Evolutionary conservation across 257 asterid species (phyloP).

Genomic region (Echites panduratus): DNA sequence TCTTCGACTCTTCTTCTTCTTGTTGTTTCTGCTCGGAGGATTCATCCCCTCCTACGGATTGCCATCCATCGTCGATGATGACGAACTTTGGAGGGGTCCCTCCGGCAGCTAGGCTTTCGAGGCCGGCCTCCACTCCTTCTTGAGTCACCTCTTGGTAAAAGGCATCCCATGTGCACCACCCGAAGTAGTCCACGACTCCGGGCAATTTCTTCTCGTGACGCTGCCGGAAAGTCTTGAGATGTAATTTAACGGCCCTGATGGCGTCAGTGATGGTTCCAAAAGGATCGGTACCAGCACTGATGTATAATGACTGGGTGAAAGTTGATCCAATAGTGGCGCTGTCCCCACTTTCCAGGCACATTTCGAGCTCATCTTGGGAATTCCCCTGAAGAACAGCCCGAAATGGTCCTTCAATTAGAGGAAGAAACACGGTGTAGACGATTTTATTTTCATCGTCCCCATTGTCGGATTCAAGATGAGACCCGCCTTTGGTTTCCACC

Average conservation of each 20-base stretch:
- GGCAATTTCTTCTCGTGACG: conserved; percentile 72
- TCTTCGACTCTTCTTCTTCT: background rate
- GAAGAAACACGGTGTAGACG: conserved; percentile 60
- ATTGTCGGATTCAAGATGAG: conserved; percentile 43
- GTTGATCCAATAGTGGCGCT: conserved; percentile 29
- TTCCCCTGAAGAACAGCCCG: conserved; percentile 77
- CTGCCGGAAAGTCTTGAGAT: conserved; percentile 51
- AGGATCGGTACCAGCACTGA: conserved; percentile 65
- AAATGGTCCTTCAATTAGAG: conserved; percentile 68
- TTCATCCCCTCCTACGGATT: conserved; percentile 52
- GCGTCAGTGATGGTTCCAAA: conserved; percentile 56
- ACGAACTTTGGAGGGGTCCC: conserved; percentile 69
- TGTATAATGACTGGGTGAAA: conserved; percentile 53
- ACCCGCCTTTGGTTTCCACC: conserved; percentile 50
- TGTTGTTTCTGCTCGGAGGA: background rate
- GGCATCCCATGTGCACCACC: conserved; percentile 97
- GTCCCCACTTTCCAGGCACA: conserved; percentile 79
- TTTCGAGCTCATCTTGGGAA: conserved; percentile 47
- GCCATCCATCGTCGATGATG: conserved; percentile 91
- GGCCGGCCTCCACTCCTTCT: conserved; percentile 80
- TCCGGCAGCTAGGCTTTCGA: conserved; percentile 51
- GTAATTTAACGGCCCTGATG: conserved; percentile 47
- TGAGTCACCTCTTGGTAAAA: conserved; percentile 78
- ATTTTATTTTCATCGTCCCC: conserved; percentile 33
- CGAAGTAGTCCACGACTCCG: conserved; percentile 61